phyloP scores from a whole-genome alignment of 1,284 basidiomycete species.

The Leccinum fuscescens region DNA sequence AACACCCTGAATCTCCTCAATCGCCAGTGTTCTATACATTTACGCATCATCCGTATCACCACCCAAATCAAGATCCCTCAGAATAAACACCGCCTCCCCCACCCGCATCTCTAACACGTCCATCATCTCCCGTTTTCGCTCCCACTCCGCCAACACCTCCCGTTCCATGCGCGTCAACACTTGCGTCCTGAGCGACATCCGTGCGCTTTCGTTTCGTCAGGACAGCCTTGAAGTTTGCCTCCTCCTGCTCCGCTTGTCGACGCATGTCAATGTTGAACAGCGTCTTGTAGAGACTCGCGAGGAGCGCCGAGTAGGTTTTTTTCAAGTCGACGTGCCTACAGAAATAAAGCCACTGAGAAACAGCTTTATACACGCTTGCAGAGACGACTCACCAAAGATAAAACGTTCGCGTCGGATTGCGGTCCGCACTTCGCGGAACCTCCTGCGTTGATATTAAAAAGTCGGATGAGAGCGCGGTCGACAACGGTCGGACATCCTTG shows the following conservation, averaged over 20 bases:
- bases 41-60: too few relatives aligned
- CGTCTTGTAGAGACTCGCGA: slow-evolving; percentile 82
- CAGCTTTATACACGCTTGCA: not conserved
- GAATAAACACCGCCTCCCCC: too few relatives aligned
- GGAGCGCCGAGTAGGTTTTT: slow-evolving; percentile 75
- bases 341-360: not conserved
- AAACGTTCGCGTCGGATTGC: too few relatives aligned
- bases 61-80: too few relatives aligned
- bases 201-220: slow-evolving; percentile 77
- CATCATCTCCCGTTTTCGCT: too few relatives aligned
- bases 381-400: slow-evolving; percentile 61
- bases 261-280: slow-evolving; percentile 80
- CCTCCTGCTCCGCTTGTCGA: slow-evolving; percentile 68
- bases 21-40: too few relatives aligned
- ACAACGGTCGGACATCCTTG: too few relatives aligned
- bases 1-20: too few relatives aligned
- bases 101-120: too few relatives aligned
- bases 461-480: too few relatives aligned
- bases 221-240: slow-evolving; percentile 62
- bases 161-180: slow-evolving; percentile 67
- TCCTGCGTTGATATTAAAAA: too few relatives aligned
- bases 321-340: slow-evolving; percentile 78
- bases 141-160: slow-evolving; percentile 57
- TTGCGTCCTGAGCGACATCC: slow-evolving; percentile 75
- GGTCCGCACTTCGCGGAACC: too few relatives aligned